Percentiles rank a stretch among this genome's conserved stretches.
Conservation (phyloP, 352 stramenopile species). For the Thraustotheca clavata region DNA sequence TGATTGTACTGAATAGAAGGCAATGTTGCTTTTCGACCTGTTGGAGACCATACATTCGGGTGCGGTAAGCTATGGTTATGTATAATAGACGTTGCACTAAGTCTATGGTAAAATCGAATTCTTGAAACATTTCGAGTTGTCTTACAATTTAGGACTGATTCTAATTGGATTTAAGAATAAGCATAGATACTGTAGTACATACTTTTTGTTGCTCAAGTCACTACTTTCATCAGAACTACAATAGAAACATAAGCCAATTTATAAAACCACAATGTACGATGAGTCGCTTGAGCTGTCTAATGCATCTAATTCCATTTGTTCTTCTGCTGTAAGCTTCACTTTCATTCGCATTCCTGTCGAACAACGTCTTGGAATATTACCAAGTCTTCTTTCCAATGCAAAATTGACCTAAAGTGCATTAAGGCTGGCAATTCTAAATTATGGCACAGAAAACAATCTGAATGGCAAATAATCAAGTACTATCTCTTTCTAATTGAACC, state of each 20-base stretch:
- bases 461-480: neutral
- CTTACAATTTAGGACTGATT: neutral
- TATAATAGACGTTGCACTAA: too few relatives aligned
- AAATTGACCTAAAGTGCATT: neutral
- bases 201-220: neutral
- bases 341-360: neutral
- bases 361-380: neutral
- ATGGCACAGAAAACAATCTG: neutral
- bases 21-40: neutral
- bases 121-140: neutral
- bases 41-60: neutral
- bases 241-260: neutral
- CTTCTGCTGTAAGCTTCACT: neutral
- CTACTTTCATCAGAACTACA: neutral
- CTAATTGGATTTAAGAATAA: neutral
- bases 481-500: neutral
- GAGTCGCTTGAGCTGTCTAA: neutral
- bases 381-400: neutral
- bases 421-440: neutral
- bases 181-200: neutral
- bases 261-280: neutral
- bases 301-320: neutral
- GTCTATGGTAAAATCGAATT: too few relatives aligned
- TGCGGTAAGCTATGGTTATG: too few relatives aligned
- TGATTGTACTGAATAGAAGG: neutral